phyloP scores from a whole-genome alignment of 148 eudicot species.

The Limonium bicolor region DNA sequence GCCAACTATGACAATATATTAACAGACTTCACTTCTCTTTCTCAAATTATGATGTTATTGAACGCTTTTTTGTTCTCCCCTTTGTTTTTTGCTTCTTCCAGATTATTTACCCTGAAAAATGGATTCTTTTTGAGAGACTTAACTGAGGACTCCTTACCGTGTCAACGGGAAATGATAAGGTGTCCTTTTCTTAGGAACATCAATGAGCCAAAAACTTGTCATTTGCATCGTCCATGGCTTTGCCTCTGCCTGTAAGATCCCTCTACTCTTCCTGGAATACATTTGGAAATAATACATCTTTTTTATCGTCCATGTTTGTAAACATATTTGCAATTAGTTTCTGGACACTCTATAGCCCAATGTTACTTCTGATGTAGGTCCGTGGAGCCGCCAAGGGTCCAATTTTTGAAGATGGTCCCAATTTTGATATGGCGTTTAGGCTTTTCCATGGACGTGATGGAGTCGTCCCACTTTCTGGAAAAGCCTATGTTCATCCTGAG shows the following conservation, averaged over 20 bases:
- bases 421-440: slow-evolving; percentile 79
- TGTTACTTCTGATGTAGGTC: slow-evolving; percentile 26
- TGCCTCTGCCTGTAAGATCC: slow-evolving; percentile 59
- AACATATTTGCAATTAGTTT: background rate
- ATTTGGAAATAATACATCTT: background rate
- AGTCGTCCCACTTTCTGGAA: slow-evolving; percentile 85
- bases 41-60: too few relatives aligned
- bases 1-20: too few relatives aligned
- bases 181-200: slow-evolving; percentile 94
- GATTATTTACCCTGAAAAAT: slow-evolving; percentile 18
- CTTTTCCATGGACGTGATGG: slow-evolving; percentile 94
- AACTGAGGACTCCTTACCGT: slow-evolving; percentile 35
- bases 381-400: slow-evolving; percentile 71
- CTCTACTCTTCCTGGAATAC: background rate
- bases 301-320: background rate
- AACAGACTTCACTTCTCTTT: too few relatives aligned
- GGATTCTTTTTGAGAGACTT: slow-evolving; percentile 40
- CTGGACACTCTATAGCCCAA: background rate
- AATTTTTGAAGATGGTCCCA: slow-evolving; percentile 98
- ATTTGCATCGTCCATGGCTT: slow-evolving; percentile 46
- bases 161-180: slow-evolving; percentile 35
- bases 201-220: slow-evolving; percentile 80
- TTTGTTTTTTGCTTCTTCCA: background rate
- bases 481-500: slow-evolving; percentile 28
- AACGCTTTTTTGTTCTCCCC: background rate